Evolutionary conservation across 2,329 filamentous ascomycete species (phyloP).

Genomic region (Mycogone perniciosa): DNA sequence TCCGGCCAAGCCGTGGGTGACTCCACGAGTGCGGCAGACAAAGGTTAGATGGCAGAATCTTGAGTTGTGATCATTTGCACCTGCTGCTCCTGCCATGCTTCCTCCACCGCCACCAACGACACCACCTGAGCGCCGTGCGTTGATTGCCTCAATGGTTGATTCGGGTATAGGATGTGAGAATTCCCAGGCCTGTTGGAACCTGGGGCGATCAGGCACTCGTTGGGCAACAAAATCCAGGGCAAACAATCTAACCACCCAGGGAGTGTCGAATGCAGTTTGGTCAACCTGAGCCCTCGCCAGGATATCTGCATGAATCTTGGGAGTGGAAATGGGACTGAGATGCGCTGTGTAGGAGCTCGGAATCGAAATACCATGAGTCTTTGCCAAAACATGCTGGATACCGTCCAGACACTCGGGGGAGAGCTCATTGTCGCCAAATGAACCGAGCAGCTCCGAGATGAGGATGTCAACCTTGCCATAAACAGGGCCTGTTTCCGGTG

Average conservation of each 20-base stretch:
- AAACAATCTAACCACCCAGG: constrained; percentile 90
- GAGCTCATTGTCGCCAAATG: constrained; percentile 94
- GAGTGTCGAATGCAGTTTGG: constrained; percentile 73
- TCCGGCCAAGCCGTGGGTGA: constrained; percentile 84
- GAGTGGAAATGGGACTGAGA: constrained; percentile 83
- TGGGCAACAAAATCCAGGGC: constrained; percentile 81
- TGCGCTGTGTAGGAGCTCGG: constrained; percentile 91
- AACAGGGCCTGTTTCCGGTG: constrained; percentile 37
- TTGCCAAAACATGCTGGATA: constrained; percentile 79
- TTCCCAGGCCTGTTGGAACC: constrained; percentile 74
- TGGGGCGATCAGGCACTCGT: constrained; percentile 47
- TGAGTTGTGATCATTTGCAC: constrained; percentile 86
- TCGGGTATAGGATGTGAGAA: constrained; percentile 69
- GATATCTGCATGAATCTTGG: constrained; percentile 79
- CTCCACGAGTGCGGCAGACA: constrained; percentile 68
- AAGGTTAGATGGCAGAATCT: constrained; percentile 75
- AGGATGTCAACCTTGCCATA: constrained; percentile 79
- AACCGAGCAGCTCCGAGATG: constrained; percentile 88
- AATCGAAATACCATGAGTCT: constrained; percentile 82
- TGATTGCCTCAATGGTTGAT: constrained; percentile 47
- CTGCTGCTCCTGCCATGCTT: constrained; percentile 67
- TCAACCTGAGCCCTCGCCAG: constrained; percentile 55
- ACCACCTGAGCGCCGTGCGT: constrained; percentile 56
- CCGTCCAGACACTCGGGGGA: constrained; percentile 95
- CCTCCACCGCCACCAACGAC: constrained; percentile 62